A percentile compares a stretch with the other conserved stretches of the same genome.
Conservation (phyloP, 257 asterid genomes). For the Linaria vulgaris region DNA sequence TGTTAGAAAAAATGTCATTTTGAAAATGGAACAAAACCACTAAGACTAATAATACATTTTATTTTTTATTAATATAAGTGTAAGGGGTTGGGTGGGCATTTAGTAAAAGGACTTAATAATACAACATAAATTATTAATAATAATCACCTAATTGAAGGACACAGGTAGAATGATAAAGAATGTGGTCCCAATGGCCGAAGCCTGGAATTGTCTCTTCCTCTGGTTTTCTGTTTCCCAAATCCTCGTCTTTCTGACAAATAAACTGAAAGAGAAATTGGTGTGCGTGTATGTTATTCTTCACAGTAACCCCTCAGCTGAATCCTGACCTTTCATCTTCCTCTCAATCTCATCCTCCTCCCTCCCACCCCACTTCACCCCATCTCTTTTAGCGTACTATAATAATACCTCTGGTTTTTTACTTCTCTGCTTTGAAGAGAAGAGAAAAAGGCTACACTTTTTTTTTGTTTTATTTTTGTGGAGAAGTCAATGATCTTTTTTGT, state of each 20-base stretch:
- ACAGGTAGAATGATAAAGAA: conserved; percentile 1
- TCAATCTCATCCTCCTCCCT: conserved; percentile 41
- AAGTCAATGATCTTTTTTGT: conserved; percentile 19
- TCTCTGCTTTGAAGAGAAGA: conserved; percentile 13
- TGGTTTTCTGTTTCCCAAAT: conserved; percentile 15
- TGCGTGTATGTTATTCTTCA: too few relatives aligned
- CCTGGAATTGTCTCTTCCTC: conserved; percentile 35
- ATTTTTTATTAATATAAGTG: too few relatives aligned
- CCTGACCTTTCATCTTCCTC: conserved; percentile 39
- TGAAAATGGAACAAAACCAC: too few relatives aligned
- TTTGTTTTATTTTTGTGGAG: neutral
- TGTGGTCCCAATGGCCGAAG: conserved; percentile 43
- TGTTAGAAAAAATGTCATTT: too few relatives aligned
- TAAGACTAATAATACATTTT: too few relatives aligned
- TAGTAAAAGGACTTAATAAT: too few relatives aligned
- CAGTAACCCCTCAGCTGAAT: neutral
- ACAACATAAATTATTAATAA: too few relatives aligned
- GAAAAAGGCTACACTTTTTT: neutral
- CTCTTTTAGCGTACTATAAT: too few relatives aligned
- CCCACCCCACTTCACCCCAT: neutral
- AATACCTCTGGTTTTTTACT: neutral
- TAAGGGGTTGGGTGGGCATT: too few relatives aligned
- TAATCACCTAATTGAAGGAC: conserved; percentile 13
- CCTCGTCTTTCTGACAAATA: conserved; percentile 20
- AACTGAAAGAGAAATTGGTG: conserved; percentile 16